Evolutionary conservation across 2,329 filamentous ascomycete genomes (phyloP).

Genomic region (Botryotinia globosa): DNA sequence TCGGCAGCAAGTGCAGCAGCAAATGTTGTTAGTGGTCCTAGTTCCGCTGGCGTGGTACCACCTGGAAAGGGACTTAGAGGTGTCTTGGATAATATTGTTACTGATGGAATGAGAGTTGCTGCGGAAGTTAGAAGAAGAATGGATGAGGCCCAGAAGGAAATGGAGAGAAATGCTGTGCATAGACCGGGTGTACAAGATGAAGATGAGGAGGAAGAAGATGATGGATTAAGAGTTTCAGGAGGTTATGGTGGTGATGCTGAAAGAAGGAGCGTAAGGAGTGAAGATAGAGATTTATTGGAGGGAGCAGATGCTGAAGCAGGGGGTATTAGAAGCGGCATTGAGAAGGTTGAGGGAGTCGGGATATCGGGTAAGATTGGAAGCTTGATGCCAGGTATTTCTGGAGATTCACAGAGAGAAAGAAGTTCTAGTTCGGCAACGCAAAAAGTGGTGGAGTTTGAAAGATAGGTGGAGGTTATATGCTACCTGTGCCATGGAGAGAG

Average conservation of each 20-base stretch:
- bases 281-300: slow-evolving; percentile 68
- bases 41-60: slow-evolving; percentile 36
- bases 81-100: slow-evolving; percentile 95
- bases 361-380: slow-evolving; percentile 19
- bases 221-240: slow-evolving; percentile 44
- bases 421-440: slow-evolving; percentile 39
- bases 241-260: slow-evolving; percentile 59
- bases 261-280: slow-evolving; percentile 60
- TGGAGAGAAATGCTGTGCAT: slow-evolving; percentile 78
- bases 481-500: background rate
- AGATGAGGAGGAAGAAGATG: slow-evolving; percentile 65
- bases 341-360: slow-evolving; percentile 29
- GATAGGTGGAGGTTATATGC: slow-evolving; percentile 23
- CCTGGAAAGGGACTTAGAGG: slow-evolving; percentile 76
- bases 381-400: slow-evolving; percentile 9
- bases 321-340: slow-evolving; percentile 35
- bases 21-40: slow-evolving; percentile 39
- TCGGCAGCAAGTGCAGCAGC: slow-evolving; percentile 42
- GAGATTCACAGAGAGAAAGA: slow-evolving; percentile 30
- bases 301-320: slow-evolving; percentile 71
- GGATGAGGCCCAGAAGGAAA: slow-evolving; percentile 90
- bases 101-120: slow-evolving; percentile 93
- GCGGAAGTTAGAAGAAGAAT: slow-evolving; percentile 87
- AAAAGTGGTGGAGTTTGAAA: slow-evolving; percentile 49
- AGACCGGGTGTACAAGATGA: slow-evolving; percentile 65